A percentile compares a stretch with the other conserved stretches of the same genome.
Conservation (phyloP, 2,329 filamentous ascomycete species). For the Triangularia setosa region DNA sequence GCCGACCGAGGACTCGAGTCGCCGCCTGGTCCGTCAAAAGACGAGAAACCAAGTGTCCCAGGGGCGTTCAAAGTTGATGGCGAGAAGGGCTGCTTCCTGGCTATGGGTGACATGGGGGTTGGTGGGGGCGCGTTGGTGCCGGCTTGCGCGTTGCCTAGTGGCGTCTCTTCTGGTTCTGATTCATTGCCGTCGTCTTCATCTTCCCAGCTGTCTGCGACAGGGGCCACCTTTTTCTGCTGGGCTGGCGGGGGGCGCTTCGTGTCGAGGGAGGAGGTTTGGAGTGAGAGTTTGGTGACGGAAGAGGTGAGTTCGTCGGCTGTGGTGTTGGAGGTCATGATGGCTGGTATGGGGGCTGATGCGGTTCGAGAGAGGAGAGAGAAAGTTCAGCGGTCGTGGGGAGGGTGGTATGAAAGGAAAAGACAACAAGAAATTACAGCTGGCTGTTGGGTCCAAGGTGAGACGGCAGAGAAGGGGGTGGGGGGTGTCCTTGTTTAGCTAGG, state of each 20-base stretch:
- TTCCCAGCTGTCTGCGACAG: slow-evolving; percentile 30
- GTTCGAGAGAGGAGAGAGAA: neutral
- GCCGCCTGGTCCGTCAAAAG: slow-evolving; percentile 13
- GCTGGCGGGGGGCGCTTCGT: neutral
- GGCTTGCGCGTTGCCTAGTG: slow-evolving; percentile 7
- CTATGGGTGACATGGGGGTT: slow-evolving; percentile 58
- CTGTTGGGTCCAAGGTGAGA: slow-evolving; percentile 4
- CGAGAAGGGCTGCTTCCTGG: slow-evolving; percentile 29
- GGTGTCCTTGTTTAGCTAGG: neutral
- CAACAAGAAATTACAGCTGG: neutral
- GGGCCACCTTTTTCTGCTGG: slow-evolving; percentile 21
- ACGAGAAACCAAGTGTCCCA: slow-evolving; percentile 10
- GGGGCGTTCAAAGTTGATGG: slow-evolving; percentile 17
- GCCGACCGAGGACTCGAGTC: neutral
- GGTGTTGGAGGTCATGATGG: slow-evolving; percentile 18
- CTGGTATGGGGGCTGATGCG: neutral
- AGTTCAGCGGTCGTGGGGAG: neutral
- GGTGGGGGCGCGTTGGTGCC: slow-evolving; percentile 55
- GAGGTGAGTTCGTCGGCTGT: slow-evolving; percentile 19
- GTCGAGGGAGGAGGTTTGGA: slow-evolving; percentile 19
- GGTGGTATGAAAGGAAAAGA: neutral
- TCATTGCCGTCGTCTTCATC: slow-evolving; percentile 23
- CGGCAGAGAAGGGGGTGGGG: neutral
- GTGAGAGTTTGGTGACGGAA: slow-evolving; percentile 24
- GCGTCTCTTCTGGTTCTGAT: slow-evolving; percentile 10